Percentiles rank a stretch among this genome's conserved stretches.
phyloP scores from a whole-genome alignment of 1,284 basidiomycete genomes.

The Heliocybe sulcata region DNA sequence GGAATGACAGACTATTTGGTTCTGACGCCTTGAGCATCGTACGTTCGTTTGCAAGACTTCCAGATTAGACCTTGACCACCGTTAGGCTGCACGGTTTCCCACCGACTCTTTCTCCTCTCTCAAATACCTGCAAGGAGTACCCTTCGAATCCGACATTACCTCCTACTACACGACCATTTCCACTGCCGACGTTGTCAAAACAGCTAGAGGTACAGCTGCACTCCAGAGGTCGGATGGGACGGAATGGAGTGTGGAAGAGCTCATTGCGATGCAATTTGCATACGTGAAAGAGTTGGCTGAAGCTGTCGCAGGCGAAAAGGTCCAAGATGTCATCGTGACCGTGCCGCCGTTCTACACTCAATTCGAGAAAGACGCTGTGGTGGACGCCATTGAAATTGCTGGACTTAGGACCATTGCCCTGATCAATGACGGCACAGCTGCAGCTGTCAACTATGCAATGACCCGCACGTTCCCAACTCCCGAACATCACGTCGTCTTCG shows the following conservation, averaged over 20 bases:
- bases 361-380: constrained; percentile 81
- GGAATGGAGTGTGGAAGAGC: constrained; percentile 82
- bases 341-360: constrained; percentile 87
- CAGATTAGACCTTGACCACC: constrained; percentile 6
- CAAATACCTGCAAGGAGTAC: constrained; percentile 82
- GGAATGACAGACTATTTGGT: constrained; percentile 83
- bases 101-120: constrained; percentile 81
- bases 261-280: constrained; percentile 90
- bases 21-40: constrained; percentile 84
- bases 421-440: constrained; percentile 89
- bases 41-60: constrained; percentile 23
- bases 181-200: constrained; percentile 49
- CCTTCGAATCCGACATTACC: constrained; percentile 53
- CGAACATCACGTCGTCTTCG: constrained; percentile 91
- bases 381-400: constrained; percentile 87
- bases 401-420: constrained; percentile 81
- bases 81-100: constrained; percentile 86
- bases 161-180: constrained; percentile 65
- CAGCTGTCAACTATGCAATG: constrained; percentile 96
- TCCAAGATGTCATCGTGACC: constrained; percentile 78
- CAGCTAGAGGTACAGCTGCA: constrained; percentile 52
- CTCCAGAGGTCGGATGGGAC: constrained; percentile 53
- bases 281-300: constrained; percentile 91
- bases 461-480: constrained; percentile 77
- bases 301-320: constrained; percentile 64